Evolutionary conservation across 2,329 filamentous ascomycete genomes (phyloP).

Genomic region (Fusarium scirpi): DNA sequence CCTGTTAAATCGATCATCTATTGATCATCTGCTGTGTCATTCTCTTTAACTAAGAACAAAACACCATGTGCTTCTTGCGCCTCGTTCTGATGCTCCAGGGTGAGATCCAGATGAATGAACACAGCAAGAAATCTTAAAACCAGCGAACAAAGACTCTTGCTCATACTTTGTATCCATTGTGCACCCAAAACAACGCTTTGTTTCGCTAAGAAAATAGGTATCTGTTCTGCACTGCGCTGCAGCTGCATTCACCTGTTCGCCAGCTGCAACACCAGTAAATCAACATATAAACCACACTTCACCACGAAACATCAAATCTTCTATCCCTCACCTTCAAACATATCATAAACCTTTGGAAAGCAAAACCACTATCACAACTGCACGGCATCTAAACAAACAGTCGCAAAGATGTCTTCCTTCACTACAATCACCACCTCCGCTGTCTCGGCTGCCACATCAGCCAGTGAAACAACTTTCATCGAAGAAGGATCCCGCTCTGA

Average conservation of each 20-base stretch:
- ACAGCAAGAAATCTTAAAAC: neutral
- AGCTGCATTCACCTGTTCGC: neutral
- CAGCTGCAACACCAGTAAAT: neutral
- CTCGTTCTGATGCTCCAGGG: neutral
- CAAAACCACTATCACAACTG: neutral
- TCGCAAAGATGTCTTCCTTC: conserved; percentile 16
- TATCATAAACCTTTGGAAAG: no score
- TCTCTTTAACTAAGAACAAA: neutral
- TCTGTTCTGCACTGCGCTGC: neutral
- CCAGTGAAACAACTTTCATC: neutral
- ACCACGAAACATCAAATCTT: neutral
- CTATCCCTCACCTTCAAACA: no score
- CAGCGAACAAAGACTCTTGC: neutral
- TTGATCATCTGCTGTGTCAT: neutral
- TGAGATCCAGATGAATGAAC: neutral
- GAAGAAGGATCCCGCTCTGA: neutral
- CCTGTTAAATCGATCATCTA: neutral
- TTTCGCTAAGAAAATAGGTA: neutral
- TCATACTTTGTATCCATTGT: no score
- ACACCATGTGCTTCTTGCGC: neutral
- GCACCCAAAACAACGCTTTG: neutral
- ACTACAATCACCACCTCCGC: conserved; percentile 14
- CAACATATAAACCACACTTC: neutral
- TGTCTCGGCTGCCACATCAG: neutral
- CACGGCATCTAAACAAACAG: neutral